These are phyloP conservation scores for Leccinellum albellum DNA, from an alignment of 768 basidiomycete genomes.

Conservation along the genomic window DNA sequence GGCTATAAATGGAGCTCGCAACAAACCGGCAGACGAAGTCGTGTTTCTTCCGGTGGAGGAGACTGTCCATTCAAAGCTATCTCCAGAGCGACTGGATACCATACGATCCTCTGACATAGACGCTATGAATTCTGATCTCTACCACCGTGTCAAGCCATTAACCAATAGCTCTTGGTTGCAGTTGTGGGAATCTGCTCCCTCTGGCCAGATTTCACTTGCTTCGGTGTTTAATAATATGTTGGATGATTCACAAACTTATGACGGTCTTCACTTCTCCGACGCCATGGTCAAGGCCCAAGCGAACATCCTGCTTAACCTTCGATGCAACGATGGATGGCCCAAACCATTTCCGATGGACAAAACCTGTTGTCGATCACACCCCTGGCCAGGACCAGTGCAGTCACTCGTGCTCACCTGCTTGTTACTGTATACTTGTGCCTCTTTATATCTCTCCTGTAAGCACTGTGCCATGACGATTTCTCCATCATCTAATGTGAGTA, in stretches of 20 bases:
- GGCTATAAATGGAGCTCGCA: conserved; percentile 35
- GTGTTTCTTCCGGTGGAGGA: conserved; percentile 78
- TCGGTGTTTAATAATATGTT: conserved; percentile 80
- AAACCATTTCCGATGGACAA: conserved; percentile 64
- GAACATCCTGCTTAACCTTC: conserved; percentile 71
- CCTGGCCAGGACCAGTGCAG: conserved; percentile 57
- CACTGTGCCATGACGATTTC: not conserved
- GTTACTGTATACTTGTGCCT: conserved; percentile 50
- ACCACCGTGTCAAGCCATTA: conserved; percentile 55
- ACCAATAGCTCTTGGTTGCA: conserved; percentile 28
- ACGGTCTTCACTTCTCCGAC: conserved; percentile 80
- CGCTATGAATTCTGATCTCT: conserved; percentile 86
- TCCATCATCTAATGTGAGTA: conserved; percentile 12
- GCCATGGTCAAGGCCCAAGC: conserved; percentile 64
- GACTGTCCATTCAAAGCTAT: conserved; percentile 62
- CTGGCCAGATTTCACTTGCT: conserved; percentile 54
- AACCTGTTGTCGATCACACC: conserved; percentile 80
- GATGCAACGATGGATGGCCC: conserved; percentile 71
- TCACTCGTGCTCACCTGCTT: conserved; percentile 45
- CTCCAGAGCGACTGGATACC: conserved; percentile 56
- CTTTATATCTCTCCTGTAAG: conserved; percentile 37
- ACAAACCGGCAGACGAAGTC: conserved; percentile 62
- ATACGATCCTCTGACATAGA: conserved; percentile 80
- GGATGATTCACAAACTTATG: conserved; percentile 67
- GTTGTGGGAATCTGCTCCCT: conserved; percentile 18